A percentile compares a stretch with the other conserved stretches of the same genome.
Conservation (phyloP, 805 yeast species). For the Babjeviella inositovora region DNA sequence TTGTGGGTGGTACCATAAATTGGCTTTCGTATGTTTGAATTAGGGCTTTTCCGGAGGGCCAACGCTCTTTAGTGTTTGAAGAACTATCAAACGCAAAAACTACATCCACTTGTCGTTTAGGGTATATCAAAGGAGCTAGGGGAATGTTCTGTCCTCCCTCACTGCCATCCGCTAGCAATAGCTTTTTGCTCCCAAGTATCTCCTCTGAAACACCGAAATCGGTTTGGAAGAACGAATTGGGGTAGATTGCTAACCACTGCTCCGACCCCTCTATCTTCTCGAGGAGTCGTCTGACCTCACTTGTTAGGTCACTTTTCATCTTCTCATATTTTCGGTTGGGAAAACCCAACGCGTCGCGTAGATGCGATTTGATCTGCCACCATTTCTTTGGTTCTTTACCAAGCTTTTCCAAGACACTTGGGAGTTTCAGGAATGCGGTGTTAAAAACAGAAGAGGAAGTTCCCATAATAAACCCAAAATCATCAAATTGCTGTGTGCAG, state of each 20-base stretch:
- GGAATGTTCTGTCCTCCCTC: slow-evolving; percentile 66
- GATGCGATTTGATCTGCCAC: too few relatives aligned
- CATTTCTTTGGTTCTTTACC: too few relatives aligned
- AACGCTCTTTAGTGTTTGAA: slow-evolving; percentile 37
- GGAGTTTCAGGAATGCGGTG: too few relatives aligned
- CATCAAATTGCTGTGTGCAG: slow-evolving; percentile 63
- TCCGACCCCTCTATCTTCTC: too few relatives aligned
- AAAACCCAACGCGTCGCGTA: too few relatives aligned
- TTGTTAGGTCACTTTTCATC: too few relatives aligned
- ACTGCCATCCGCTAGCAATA: slow-evolving; percentile 66
- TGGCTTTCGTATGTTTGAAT: slow-evolving; percentile 43
- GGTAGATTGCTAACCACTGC: too few relatives aligned
- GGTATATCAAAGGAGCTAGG: slow-evolving; percentile 44
- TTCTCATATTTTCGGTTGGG: too few relatives aligned
- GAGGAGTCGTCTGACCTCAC: too few relatives aligned
- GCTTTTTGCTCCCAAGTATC: slow-evolving; percentile 19
- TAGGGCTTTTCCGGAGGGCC: slow-evolving; percentile 60
- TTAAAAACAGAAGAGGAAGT: slow-evolving; percentile 75
- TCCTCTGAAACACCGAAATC: slow-evolving; percentile 16
- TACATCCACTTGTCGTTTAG: slow-evolving; percentile 43
- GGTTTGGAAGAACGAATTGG: slow-evolving; percentile 52
- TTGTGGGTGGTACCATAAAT: slow-evolving; percentile 29
- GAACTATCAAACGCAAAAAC: slow-evolving; percentile 53
- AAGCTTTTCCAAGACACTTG: too few relatives aligned
- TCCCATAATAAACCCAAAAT: slow-evolving; percentile 69